Evolutionary conservation across 306 rosid genomes (phyloP), one percentile per base, ranked within the genome.

Genomic region (Vicia faba): DNA sequence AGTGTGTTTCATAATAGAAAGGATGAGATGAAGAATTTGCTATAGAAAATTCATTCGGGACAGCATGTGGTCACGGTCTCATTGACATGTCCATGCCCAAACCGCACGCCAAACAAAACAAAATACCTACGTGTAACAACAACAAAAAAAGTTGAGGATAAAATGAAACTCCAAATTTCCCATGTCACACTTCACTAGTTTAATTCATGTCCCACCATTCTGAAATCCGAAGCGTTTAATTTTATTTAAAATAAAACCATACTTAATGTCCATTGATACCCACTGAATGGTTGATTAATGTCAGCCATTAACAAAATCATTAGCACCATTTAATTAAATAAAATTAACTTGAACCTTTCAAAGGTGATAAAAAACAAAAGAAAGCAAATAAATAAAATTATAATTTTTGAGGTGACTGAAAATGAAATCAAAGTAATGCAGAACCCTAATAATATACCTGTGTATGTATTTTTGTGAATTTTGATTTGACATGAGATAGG

Each of bases 281-380:
- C 45, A 59, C 46, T 51, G 2, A 59, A 59, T 19, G 16, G 46
- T 16, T 35, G 64, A 8, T 33, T 59, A 38, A 59, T 59, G 0
- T 59, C 38, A 56, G 7, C 40, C 62, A 29, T 13, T 11, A 1
- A 31, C 8, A 49, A 6, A 41, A 12, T 7, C 7, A 31, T 12
- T 44, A 2, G 1, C 66, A 18, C 50, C 45, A 35, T 36, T 5
- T 33, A 33, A 33, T 33, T 33, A 33, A 33, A 16, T 16, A 13
- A 48, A 66, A n/a, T 13, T n/a, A 68, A 68, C 25, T 39, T 54
- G 19, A 68, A 69, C 73, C 74, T 69, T 56, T 56, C 20, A 57
- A 11, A 13, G 12, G 5, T 11, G 19, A 45, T 15, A 57, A 56
- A 69, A 69, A 55, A 39, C 40, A 55, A 18, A 19, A 23, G 3